Percentiles rank a stretch among this genome's conserved stretches.
Evolutionary conservation across 495 filamentous ascomycete species (phyloP).

Genomic region (Penicillium bovifimosum): DNA sequence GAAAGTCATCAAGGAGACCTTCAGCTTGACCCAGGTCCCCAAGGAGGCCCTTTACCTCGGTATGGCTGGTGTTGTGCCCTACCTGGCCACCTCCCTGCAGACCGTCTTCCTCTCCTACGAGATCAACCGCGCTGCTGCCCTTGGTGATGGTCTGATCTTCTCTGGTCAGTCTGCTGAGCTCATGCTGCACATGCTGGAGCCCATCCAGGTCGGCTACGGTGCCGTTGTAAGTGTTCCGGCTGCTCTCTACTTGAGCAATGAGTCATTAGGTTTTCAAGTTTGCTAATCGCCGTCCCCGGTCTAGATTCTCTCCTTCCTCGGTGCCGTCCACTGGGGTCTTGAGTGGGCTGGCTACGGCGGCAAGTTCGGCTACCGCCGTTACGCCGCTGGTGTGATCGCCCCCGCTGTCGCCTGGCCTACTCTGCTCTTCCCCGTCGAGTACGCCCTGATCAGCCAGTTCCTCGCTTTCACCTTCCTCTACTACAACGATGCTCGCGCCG

Average conservation of each 20-base stretch:
- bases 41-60: conserved; percentile 76
- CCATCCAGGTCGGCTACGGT: conserved; percentile 88
- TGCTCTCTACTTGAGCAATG: not conserved
- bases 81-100: conserved; percentile 77
- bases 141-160: conserved; percentile 60
- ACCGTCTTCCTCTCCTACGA: conserved; percentile 86
- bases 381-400: conserved; percentile 75
- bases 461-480: conserved; percentile 83
- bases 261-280: not conserved
- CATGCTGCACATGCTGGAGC: conserved; percentile 76
- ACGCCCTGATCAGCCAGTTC: conserved; percentile 88
- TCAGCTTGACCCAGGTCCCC: conserved; percentile 71
- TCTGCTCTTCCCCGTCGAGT: conserved; percentile 76
- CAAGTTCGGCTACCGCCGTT: conserved; percentile 66
- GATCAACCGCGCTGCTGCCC: conserved; percentile 57
- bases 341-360: conserved; percentile 75
- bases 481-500: conserved; percentile 76
- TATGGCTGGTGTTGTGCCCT: conserved; percentile 84
- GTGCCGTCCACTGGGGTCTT: conserved; percentile 92
- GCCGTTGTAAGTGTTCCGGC: conserved; percentile 61
- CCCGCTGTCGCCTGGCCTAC: conserved; percentile 92
- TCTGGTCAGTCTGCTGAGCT: conserved; percentile 65
- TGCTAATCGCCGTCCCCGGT: conserved; percentile 3
- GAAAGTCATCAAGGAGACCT: conserved; percentile 83
- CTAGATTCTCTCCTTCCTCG: conserved; percentile 90